Percentiles rank a stretch among this genome's conserved stretches.
These are phyloP conservation scores for Calonectria honghensis DNA, from an alignment of 2,329 filamentous ascomycete species.

Conservation along the genomic window DNA sequence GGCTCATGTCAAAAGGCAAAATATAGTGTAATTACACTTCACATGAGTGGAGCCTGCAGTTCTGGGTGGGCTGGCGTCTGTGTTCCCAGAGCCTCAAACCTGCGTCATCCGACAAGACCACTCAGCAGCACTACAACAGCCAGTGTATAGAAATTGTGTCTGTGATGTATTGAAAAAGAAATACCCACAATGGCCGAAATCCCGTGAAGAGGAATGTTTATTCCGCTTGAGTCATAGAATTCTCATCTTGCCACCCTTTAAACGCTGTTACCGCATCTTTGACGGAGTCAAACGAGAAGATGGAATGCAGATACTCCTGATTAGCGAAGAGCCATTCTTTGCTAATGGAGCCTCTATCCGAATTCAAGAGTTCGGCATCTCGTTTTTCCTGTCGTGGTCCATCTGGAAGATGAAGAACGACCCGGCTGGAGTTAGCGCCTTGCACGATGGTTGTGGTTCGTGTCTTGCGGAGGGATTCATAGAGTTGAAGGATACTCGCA, in stretches of 20 bases:
- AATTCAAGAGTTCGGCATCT: background rate
- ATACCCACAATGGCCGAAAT: background rate
- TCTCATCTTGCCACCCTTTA: background rate
- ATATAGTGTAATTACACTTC: no score
- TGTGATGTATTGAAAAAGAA: background rate
- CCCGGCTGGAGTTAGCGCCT: background rate
- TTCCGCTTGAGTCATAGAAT: background rate
- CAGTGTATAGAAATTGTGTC: background rate
- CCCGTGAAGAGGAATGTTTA: background rate
- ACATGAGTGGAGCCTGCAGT: no score
- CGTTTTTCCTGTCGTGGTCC: background rate
- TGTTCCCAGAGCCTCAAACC: no score
- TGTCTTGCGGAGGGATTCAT: background rate
- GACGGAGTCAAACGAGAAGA: background rate
- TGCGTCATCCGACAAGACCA: background rate
- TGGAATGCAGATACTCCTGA: background rate
- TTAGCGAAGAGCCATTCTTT: background rate
- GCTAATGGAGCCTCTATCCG: background rate
- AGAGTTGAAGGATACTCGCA: background rate
- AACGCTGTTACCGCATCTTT: background rate
- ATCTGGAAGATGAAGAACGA: background rate
- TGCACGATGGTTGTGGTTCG: background rate
- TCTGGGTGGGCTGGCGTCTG: no score
- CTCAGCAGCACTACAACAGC: background rate
- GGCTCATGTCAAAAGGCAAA: no score